Evolutionary conservation across 176 grass and related monocot species (phyloP).

Genomic region (Triticum monococcum): DNA sequence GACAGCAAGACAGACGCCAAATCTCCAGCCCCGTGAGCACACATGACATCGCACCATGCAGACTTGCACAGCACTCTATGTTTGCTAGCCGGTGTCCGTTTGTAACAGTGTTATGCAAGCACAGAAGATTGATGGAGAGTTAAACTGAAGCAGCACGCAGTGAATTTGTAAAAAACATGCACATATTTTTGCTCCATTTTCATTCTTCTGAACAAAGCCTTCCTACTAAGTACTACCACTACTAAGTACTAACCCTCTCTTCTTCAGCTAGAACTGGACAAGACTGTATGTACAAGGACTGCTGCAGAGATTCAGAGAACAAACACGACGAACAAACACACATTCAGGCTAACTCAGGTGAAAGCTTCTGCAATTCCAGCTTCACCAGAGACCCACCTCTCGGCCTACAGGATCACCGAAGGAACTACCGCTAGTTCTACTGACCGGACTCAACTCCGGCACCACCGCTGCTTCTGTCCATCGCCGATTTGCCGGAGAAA

Average conservation of each 20-base stretch:
- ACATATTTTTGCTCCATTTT: neutral
- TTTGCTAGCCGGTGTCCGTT: neutral
- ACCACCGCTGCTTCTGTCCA: neutral
- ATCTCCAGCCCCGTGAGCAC: neutral
- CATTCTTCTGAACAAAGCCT: neutral
- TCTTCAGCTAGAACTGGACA: neutral
- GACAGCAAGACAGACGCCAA: neutral
- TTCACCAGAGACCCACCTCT: neutral
- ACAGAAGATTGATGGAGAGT: neutral
- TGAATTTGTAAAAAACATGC: neutral
- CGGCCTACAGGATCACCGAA: neutral
- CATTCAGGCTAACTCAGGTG: neutral
- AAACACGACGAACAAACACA: neutral
- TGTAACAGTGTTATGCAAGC: neutral
- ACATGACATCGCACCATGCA: neutral
- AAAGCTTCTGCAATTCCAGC: conserved; percentile 7
- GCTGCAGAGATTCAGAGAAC: neutral
- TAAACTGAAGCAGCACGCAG: neutral
- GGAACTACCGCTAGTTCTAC: no score
- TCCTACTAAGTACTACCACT: neutral
- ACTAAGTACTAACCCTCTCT: neutral
- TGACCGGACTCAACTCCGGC: neutral
- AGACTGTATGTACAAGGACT: neutral
- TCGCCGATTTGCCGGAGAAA: conserved; percentile 14
- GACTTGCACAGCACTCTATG: neutral